Base-by-base conservation (phyloP, 2,329 filamentous ascomycete species). In the Aspergillus oerlinghausenensis region DNA sequence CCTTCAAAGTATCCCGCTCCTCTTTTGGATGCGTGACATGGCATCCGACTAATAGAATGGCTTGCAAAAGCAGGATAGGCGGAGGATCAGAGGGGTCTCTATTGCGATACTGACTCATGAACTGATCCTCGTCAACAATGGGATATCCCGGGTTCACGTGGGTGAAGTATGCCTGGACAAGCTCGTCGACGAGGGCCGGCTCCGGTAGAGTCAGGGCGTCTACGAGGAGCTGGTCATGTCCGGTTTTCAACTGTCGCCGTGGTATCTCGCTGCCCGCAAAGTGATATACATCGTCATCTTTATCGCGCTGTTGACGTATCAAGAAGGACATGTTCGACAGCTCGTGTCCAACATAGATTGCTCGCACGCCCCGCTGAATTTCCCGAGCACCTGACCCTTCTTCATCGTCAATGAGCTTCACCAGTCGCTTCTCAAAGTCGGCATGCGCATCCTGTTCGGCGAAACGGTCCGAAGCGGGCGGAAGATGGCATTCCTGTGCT, bases 311-410 rank as follows among this genome's bases (percentile, higher is more conserved):
- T 58, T 82, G 80, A 11, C 79, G 78, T 28, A 83, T 77, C 45
- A 83, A 69, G 60, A 82, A 82, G 54, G 81, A 81, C 61, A 83
- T 75, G 57, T 83, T 84, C 35, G 81, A 84, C 57, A 81, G 76
- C 59, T 82, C 80, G 55, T 80, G 79, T 6, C 81, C 81, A 48
- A 84, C 80, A 61, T 81, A 84, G 55, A 80, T 81, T 10, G 80
- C 76, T 25, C 80, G 76, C 17, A 79, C 77, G 3, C 75, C 72
- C 52, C 73, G 70, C 38, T 76, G 71, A n/a, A 83, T 81, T 54
- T 80, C 77, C 19, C 76, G 69, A 23, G 73, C 68, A 32, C 74
- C 73, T 25, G 75, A 69, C 21, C 78, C 76, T 50, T 80, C 77
- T 47, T 77, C 74, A 55, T 77, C 74, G 55, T 82, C 79, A 52